Evolutionary conservation across 1,139 yeast genomes (phyloP).

Genomic region (Lodderomyces margitis): DNA sequence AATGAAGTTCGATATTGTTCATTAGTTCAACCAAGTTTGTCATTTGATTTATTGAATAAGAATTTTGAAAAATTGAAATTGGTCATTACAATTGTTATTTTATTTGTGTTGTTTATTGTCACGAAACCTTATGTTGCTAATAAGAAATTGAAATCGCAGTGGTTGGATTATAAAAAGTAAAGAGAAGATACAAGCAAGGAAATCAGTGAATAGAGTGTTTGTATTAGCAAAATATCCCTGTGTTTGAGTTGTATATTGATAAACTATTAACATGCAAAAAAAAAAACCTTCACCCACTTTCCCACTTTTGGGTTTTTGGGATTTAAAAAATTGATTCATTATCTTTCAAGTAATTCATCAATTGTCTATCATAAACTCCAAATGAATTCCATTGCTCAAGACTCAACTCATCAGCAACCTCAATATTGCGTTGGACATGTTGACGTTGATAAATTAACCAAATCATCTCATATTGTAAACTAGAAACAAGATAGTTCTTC

Average conservation of each 20-base stretch:
- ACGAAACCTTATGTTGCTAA: slow-evolving; percentile 59
- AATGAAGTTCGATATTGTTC: slow-evolving; percentile 71
- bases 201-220: no score
- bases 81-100: slow-evolving; percentile 53
- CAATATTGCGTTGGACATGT: not conserved
- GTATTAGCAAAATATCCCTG: no score
- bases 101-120: slow-evolving; percentile 43
- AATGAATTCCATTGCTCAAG: slow-evolving; percentile 25
- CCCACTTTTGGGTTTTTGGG: no score
- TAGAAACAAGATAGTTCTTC: slow-evolving; percentile 39
- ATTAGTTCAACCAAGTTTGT: slow-evolving; percentile 73
- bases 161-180: slow-evolving; percentile 26
- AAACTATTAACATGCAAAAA: not conserved
- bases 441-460: slow-evolving; percentile 36
- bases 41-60: slow-evolving; percentile 72
- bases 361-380: slow-evolving; percentile 17
- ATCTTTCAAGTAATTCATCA: slow-evolving; percentile 21
- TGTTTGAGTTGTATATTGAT: no score
- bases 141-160: slow-evolving; percentile 41
- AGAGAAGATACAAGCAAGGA: no score
- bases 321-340: slow-evolving; percentile 17
- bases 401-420: not conserved
- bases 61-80: slow-evolving; percentile 69
- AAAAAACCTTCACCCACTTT: no score
- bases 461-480: slow-evolving; percentile 41